Base-by-base conservation (phyloP, 495 filamentous ascomycete genomes). In the Hypoxylon intermedium region DNA sequence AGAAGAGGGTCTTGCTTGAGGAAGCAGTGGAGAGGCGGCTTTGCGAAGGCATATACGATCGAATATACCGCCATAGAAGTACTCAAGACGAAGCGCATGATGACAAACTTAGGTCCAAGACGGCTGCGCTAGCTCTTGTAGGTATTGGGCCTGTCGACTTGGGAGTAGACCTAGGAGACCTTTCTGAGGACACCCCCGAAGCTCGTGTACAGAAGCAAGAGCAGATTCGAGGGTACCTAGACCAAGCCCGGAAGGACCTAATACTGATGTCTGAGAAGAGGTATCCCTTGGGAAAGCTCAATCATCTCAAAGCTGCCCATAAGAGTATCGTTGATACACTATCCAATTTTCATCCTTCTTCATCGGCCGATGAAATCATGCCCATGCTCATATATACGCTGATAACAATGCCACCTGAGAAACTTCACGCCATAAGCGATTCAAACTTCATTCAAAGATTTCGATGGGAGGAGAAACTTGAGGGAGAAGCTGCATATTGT, bases 21-120 rank as follows among this genome's bases (percentile, higher is more conserved):
- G 94, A 99, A 72, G 93, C 93, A 2, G 88, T 98, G 3, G 94
- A 99, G 66, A 85, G 88, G 66, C 83, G 87, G 61, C 87, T 94
- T 7, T 97, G 92, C 70, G 91, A 97, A 69, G 83, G 83, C 23
- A 84, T 98, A 16, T 97, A 98, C 65, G 83, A 85, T 53, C 86
- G 88, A 40, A 86, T 98, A 67, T 99, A 91, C 85, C 85, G 93
- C 34, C 94, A 99, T 70, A 86, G 87, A 47, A 94, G 81, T 65
- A 96, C 93, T 1, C 82, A 98, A 71, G 94, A 99, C 71, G 94
- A 98, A 69, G 92, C 93, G 6, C 82, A 93, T 62, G 94, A 99
- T 71, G 92, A 96, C 65, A 98, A 95, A 67, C 77, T 99, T 53
- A 86, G 94, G 21, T 98, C 95, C 2, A 93, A 96, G 61, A 97